A percentile compares a stretch with the other conserved stretches of the same genome.
phyloP scores from a whole-genome alignment of 2,329 filamentous ascomycete species.

The Colletotrichum noveboracense region DNA sequence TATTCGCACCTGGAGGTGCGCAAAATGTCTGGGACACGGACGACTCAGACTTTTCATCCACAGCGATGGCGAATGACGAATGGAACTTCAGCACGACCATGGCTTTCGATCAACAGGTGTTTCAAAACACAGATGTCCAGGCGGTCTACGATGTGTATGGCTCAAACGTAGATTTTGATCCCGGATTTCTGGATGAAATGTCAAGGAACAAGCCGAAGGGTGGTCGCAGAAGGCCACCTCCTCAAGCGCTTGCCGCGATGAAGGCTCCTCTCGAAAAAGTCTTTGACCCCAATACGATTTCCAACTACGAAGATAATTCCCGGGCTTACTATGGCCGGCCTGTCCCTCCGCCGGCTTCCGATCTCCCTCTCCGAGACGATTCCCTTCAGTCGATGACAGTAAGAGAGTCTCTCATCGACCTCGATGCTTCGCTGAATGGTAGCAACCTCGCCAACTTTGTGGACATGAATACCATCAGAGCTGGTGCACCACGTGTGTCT shows the following conservation, averaged over 20 bases:
- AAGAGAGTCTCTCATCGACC: conserved; percentile 69
- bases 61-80: conserved; percentile 59
- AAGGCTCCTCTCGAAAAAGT: conserved; percentile 68
- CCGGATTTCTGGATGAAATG: conserved; percentile 49
- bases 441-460: conserved; percentile 62
- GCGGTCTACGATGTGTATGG: conserved; percentile 68
- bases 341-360: conserved; percentile 51
- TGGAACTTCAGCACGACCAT: conserved; percentile 73
- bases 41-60: conserved; percentile 46
- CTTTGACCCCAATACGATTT: conserved; percentile 70
- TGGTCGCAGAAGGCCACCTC: conserved; percentile 58
- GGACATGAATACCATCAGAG: conserved; percentile 65
- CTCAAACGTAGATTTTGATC: conserved; percentile 58
- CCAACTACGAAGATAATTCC: conserved; percentile 69
- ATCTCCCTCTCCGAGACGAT: conserved; percentile 65
- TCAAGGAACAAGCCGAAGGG: conserved; percentile 56
- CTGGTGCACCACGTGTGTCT: conserved; percentile 50
- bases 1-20: conserved; percentile 66
- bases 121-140: conserved; percentile 57
- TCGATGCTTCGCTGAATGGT: conserved; percentile 64
- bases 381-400: conserved; percentile 53
- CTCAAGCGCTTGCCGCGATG: conserved; percentile 61
- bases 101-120: conserved; percentile 65
- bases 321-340: conserved; percentile 62
- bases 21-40: conserved; percentile 47